Base-by-base conservation (phyloP, 2,329 filamentous ascomycete genomes). In the Exophiala phaeomuriformis region DNA sequence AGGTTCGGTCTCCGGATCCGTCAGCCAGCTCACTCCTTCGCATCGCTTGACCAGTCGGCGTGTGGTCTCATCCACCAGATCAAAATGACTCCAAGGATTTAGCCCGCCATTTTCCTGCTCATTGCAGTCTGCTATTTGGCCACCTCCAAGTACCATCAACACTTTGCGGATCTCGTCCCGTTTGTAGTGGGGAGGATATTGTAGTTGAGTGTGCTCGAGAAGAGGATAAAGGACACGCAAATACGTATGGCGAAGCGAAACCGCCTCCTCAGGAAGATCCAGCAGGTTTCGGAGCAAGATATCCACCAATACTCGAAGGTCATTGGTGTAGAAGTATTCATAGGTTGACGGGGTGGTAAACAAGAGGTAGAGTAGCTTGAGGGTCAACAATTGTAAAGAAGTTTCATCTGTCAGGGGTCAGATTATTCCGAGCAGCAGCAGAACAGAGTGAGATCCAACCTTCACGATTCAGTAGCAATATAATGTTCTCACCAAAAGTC, bases 311-410 rank as follows among this genome's bases (percentile, higher is more conserved):
- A 98, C 93, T 54, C 89, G 87, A 31, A 98, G 77, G 66, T 98
- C 93, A 67, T 98, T 98, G 30, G 90, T 96, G 70, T 97, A 98
- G 67, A 98, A 98, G 71, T 97, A 98, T 71, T 98, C 93, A 68
- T 93, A 89, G 0, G 93, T 98, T 10, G 86, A 81, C 52, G 83
- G 83, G 6, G 89, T 97, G 3, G 90, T 95, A 71, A 98, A 98
- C 6, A 98, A 79, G 35, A 98, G 81, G 70, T 97, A 98, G 30
- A 98, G 77, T 3, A 96, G 81, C 71, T 98, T 98, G 40, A 98
- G 77, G 55, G 97, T 97, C n/a, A 98, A 79, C 29, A 98, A 78
- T 70, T 98, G 94, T 36, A 95, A 80, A 1, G 90, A 91, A 0
- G 93, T 95, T 69, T 97, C 90, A 6, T 86, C 79, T 77, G 54